Evolutionary conservation across 768 basidiomycete species (phyloP), one percentile per base, ranked within the genome.

Genomic region (Paxillus ammoniavirescens): DNA sequence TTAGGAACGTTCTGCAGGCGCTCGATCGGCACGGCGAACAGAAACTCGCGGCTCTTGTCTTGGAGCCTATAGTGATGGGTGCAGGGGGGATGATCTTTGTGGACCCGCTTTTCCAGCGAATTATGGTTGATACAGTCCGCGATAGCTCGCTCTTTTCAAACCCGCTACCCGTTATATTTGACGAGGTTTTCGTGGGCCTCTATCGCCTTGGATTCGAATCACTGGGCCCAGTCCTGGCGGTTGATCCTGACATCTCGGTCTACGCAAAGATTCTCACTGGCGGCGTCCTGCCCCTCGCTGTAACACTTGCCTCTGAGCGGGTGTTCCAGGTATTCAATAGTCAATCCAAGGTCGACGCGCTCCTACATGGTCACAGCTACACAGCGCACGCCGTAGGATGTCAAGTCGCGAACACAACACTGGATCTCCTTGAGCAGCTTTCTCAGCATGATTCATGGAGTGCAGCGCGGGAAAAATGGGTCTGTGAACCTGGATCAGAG

Each of bases 51-150:
- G 90, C 92, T 0, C 77, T 98, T 15, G 84, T 98, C 6, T 73
- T 98, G 28, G 96, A 98, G 66, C 96, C 96, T 0, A 77, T 95
- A 21, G 81, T 94, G 23, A 89, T 98, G 81, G 96, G 96, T 13
- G 94, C 96, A 0, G 96, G 92, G 0, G 96, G 96, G 0, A 98
- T 98, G 96, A 77, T 93, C 30, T 98, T 98, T 64, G 92, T 98
- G 23, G 96, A 98, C 66, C 96, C 96, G 8, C 83, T 98, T 41
- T 98, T 96, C 78, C 96, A 98, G 67, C 82, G 91, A 26, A 75
- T 93, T 30, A 69, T 98, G 58, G 74, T 98, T 38, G 93, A 97
- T 61, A 79, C 83, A 3, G 89, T 91, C 5, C 85, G 96, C 53
- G 70, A 77, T 23, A 62, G 65, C 31, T 67, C 67, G 12, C 60